A percentile compares a stretch with the other conserved stretches of the same genome.
These are phyloP conservation scores for Xerocomus potaroensis DNA, from an alignment of 768 basidiomycete genomes.

Conservation along the genomic window DNA sequence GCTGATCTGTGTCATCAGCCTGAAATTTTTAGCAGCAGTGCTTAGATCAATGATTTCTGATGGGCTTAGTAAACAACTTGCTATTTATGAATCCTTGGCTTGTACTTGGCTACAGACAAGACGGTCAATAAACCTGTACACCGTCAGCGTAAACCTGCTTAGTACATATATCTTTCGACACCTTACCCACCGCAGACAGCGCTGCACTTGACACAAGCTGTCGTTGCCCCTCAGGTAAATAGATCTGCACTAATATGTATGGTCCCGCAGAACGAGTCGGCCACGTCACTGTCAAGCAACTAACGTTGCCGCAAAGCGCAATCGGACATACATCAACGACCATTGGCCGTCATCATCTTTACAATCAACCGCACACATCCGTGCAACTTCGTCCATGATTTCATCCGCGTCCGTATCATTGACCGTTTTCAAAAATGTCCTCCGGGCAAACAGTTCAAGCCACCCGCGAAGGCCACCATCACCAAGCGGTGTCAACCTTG, in stretches of 20 bases:
- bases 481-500: conserved; percentile 49
- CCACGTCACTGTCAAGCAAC: conserved; percentile 19
- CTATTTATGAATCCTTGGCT: too few relatives aligned
- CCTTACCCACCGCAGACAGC: background rate
- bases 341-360: conserved; percentile 57
- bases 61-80: too few relatives aligned
- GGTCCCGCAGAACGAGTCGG: conserved; percentile 5
- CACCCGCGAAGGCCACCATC: conserved; percentile 55
- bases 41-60: too few relatives aligned
- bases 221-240: background rate
- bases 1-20: too few relatives aligned
- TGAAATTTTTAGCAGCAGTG: conserved; percentile 12
- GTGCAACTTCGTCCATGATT: conserved; percentile 60
- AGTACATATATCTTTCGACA: background rate
- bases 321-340: conserved; percentile 68
- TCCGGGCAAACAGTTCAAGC: conserved; percentile 62
- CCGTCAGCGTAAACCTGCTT: too few relatives aligned
- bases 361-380: conserved; percentile 52
- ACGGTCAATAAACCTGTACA: too few relatives aligned
- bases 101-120: too few relatives aligned
- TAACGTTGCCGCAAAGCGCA: conserved; percentile 57
- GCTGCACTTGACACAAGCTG: conserved; percentile 3
- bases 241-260: background rate
- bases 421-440: conserved; percentile 53
- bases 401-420: conserved; percentile 49